phyloP scores from a whole-genome alignment of 805 yeast species.

The Hanseniaspora vineae region DNA sequence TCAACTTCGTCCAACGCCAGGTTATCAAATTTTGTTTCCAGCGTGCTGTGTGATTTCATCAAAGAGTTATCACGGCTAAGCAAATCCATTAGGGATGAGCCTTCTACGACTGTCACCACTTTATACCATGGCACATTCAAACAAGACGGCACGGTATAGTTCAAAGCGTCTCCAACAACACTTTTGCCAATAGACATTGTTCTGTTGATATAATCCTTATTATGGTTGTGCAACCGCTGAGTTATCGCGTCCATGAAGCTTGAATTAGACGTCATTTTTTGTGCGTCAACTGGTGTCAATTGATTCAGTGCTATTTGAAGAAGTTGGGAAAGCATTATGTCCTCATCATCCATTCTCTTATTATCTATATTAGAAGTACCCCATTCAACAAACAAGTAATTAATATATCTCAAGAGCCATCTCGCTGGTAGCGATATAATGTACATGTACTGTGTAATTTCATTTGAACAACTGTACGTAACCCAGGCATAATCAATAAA shows the following conservation, averaged over 20 bases:
- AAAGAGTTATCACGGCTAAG: conserved; percentile 2
- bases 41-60: background rate
- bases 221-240: conserved; percentile 14
- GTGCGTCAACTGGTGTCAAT: conserved; percentile 4
- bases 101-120: too few species aligned
- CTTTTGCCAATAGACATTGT: conserved; percentile 24
- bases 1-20: background rate
- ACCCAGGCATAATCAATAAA: conserved; percentile 1
- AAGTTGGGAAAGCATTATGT: conserved; percentile 13
- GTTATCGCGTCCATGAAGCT: conserved; percentile 19
- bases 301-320: conserved; percentile 9
- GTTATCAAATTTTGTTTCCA: too few species aligned
- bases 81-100: background rate
- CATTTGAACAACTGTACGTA: background rate
- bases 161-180: conserved; percentile 13
- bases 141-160: conserved; percentile 8
- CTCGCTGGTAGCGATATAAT: conserved; percentile 7
- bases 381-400: conserved; percentile 3
- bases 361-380: conserved; percentile 6
- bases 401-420: background rate
- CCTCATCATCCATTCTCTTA: conserved; percentile 7
- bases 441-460: background rate
- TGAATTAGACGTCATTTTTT: conserved; percentile 8
- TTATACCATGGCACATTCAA: too few species aligned
- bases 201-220: conserved; percentile 16